Evolutionary conservation across 1,284 basidiomycete species (phyloP).

Genomic region (Ganoderma lingzhi): DNA sequence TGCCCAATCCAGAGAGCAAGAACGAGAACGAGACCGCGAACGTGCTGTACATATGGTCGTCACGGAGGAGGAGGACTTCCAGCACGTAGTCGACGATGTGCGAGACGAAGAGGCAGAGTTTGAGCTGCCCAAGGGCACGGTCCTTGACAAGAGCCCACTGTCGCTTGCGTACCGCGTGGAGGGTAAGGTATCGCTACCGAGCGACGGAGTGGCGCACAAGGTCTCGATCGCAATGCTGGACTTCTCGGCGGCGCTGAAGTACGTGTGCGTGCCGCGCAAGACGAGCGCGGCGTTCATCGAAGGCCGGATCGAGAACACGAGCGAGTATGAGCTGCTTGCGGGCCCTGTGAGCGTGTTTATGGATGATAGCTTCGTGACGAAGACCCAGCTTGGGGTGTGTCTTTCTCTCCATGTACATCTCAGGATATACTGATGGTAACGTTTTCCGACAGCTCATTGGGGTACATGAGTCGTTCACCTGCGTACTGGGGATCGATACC

Average conservation of each 20-base stretch:
- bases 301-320: conserved; percentile 59
- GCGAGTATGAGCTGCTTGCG: conserved; percentile 59
- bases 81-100: not conserved
- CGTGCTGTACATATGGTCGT: too few relatives aligned
- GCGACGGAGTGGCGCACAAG: conserved; percentile 60
- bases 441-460: conserved; percentile 39
- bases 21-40: too few relatives aligned
- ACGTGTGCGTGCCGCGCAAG: conserved; percentile 57
- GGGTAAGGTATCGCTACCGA: conserved; percentile 56
- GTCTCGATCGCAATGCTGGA: conserved; percentile 58
- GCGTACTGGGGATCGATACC: conserved; percentile 62
- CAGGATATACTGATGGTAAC: not conserved
- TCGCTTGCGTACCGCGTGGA: conserved; percentile 59
- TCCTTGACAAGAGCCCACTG: conserved; percentile 46
- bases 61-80: not conserved
- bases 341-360: conserved; percentile 59
- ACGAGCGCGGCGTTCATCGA: conserved; percentile 51
- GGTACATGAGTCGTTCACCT: conserved; percentile 53
- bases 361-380: conserved; percentile 58
- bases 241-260: conserved; percentile 55
- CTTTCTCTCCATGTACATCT: not conserved
- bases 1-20: too few relatives aligned
- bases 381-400: conserved; percentile 53
- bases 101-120: not conserved
- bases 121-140: conserved; percentile 2